A percentile compares a stretch with the other conserved stretches of the same genome.
These are phyloP conservation scores for Rhynchospora breviuscula DNA, from an alignment of 176 grass and related monocot genomes.

Conservation along the genomic window DNA sequence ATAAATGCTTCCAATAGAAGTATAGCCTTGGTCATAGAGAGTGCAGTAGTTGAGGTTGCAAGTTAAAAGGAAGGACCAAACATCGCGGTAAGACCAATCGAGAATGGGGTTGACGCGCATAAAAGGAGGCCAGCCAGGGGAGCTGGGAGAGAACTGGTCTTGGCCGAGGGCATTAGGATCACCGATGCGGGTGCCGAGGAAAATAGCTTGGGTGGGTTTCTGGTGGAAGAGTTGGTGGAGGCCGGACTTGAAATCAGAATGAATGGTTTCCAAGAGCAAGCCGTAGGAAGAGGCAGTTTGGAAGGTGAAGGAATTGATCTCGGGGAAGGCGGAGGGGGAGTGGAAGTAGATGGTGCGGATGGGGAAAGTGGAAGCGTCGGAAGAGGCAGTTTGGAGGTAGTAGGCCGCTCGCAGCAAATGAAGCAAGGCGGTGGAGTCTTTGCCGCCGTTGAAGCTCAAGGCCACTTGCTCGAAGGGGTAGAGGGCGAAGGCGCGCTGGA, in stretches of 20 bases:
- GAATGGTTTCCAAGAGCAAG: slow-evolving; percentile 85
- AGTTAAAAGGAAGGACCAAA: slow-evolving; percentile 93
- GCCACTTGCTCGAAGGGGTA: slow-evolving; percentile 89
- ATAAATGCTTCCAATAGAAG: slow-evolving; percentile 98
- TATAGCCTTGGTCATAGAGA: slow-evolving; percentile 99
- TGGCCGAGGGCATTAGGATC: slow-evolving; percentile 95
- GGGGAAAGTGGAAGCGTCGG: no score
- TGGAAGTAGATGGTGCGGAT: slow-evolving; percentile 97
- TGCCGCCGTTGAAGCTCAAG: slow-evolving; percentile 99
- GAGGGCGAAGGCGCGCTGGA: slow-evolving; percentile 91
- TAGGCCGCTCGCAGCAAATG: slow-evolving; percentile 98
- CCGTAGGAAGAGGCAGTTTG: slow-evolving; percentile 74
- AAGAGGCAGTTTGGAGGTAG: no score
- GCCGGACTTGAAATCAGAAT: slow-evolving; percentile 93
- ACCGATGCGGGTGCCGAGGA: slow-evolving; percentile 96
- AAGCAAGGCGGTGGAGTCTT: slow-evolving; percentile 94
- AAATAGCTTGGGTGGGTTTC: slow-evolving; percentile 94
- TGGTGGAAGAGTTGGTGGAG: slow-evolving; percentile 68
- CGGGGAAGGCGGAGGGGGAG: slow-evolving; percentile 79
- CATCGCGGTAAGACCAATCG: slow-evolving; percentile 99
- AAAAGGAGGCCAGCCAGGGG: slow-evolving; percentile 98
- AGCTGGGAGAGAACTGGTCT: slow-evolving; percentile 99
- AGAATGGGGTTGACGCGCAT: slow-evolving; percentile 99
- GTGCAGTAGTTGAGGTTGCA: slow-evolving; percentile 95
- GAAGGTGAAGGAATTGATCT: slow-evolving; percentile 96